phyloP scores from a whole-genome alignment of 371 early-diverging fungal species.

The Mortierella sp. region DNA sequence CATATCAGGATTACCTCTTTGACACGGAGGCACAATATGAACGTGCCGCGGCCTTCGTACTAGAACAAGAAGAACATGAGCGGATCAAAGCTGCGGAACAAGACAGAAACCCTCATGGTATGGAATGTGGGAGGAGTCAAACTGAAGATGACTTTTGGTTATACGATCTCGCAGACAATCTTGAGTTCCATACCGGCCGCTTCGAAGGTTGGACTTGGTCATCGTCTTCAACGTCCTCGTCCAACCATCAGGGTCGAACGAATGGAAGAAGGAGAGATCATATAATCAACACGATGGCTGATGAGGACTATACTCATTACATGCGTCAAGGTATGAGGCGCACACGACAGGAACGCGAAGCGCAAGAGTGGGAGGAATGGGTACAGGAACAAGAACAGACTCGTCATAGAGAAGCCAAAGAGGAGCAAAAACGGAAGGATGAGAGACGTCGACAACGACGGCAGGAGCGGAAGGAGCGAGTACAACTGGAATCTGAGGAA shows the following conservation, averaged over 20 bases:
- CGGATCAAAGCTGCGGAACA: too few relatives aligned
- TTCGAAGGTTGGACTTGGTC: not conserved
- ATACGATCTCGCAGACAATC: too few relatives aligned
- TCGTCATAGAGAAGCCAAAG: conserved; percentile 8
- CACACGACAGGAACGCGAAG: conserved; percentile 80
- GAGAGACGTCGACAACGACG: conserved; percentile 16
- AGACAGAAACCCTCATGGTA: too few relatives aligned
- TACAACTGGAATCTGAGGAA: conserved; percentile 4
- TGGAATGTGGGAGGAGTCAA: too few relatives aligned
- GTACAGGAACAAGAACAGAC: conserved; percentile 21
- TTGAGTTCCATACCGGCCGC: too few relatives aligned
- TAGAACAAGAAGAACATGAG: not conserved
- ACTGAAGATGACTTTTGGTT: not conserved
- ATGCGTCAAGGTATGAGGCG: conserved; percentile 50
- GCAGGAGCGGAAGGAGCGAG: conserved; percentile 16
- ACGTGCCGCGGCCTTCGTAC: conserved; percentile 4
- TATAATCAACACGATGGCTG: conserved; percentile 12
- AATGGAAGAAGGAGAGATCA: not conserved
- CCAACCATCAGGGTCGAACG: too few relatives aligned
- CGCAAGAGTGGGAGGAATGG: conserved; percentile 71
- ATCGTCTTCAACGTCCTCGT: not conserved
- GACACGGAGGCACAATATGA: conserved; percentile 2
- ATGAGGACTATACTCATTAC: conserved; percentile 30
- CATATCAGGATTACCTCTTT: conserved; percentile 1
- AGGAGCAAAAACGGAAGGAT: conserved; percentile 17